A percentile compares a stretch with the other conserved stretches of the same genome.
Conservation (phyloP, 2,329 filamentous ascomycete genomes). For the Escovopsis sp. region DNA sequence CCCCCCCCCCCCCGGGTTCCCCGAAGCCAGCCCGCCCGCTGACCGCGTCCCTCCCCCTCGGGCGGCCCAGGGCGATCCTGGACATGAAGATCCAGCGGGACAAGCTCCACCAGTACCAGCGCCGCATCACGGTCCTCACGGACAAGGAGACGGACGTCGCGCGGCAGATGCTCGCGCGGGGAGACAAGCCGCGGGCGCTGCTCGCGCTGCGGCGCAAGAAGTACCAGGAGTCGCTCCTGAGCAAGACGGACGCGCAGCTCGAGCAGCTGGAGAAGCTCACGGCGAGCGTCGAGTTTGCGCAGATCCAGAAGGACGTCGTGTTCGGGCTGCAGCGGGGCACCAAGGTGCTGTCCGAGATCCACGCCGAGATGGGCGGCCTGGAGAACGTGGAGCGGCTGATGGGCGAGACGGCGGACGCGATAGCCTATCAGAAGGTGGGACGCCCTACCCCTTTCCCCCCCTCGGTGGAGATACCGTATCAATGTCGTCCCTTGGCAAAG, state of each 20-base stretch:
- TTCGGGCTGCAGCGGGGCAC: constrained; percentile 90
- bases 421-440: constrained; percentile 74
- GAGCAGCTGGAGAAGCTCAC: constrained; percentile 84
- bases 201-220: constrained; percentile 88
- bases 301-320: constrained; percentile 91
- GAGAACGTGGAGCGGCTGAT: constrained; percentile 91
- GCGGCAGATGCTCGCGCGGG: constrained; percentile 61
- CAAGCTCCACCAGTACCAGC: constrained; percentile 91
- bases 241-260: constrained; percentile 86
- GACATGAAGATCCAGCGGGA: constrained; percentile 97
- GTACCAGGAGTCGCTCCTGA: constrained; percentile 81
- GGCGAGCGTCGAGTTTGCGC: constrained; percentile 81
- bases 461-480: too few species aligned
- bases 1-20: constrained; percentile 2
- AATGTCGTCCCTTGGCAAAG: too few species aligned
- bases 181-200: constrained; percentile 69
- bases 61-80: constrained; percentile 62
- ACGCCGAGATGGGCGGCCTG: constrained; percentile 89
- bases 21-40: constrained; percentile 2
- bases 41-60: background rate
- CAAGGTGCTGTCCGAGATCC: constrained; percentile 75
- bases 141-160: constrained; percentile 79
- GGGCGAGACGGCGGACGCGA: constrained; percentile 79
- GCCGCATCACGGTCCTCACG: constrained; percentile 73
- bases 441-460: too few species aligned